Percentiles rank a stretch among this genome's conserved stretches.
These are phyloP conservation scores for Fusarium tjaetaba DNA, from an alignment of 2,329 filamentous ascomycete genomes.

Conservation along the genomic window DNA sequence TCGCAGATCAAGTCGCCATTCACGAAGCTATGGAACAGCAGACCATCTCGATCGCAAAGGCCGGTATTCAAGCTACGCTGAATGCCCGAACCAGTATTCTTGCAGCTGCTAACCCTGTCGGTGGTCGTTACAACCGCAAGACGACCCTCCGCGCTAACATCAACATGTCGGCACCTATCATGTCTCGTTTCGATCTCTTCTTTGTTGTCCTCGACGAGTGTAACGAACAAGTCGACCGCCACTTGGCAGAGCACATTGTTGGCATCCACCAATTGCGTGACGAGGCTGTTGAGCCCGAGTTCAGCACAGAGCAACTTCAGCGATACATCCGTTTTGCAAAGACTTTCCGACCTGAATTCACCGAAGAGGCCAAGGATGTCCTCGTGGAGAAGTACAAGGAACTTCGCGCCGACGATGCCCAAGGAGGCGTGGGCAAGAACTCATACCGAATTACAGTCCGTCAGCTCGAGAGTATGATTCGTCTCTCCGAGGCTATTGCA, in stretches of 20 bases:
- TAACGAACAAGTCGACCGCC: constrained; percentile 89
- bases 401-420: constrained; percentile 89
- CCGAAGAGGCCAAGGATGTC: constrained; percentile 82
- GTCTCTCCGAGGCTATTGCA: constrained; percentile 95
- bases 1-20: constrained; percentile 95
- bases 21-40: constrained; percentile 99
- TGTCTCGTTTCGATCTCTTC: constrained; percentile 99
- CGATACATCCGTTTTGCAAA: constrained; percentile 96
- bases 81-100: constrained; percentile 96
- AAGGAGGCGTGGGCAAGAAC: constrained; percentile 92
- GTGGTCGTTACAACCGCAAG: constrained; percentile 97
- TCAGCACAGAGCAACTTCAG: constrained; percentile 95
- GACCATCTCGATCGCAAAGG: constrained; percentile 98
- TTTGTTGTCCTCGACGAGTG: constrained; percentile 98
- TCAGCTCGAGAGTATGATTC: constrained; percentile 95
- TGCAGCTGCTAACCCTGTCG: constrained; percentile 94
- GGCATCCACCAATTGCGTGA: constrained; percentile 92
- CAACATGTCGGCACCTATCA: constrained; percentile 98
- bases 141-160: constrained; percentile 92
- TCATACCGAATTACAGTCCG: constrained; percentile 97
- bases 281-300: constrained; percentile 89
- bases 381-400: constrained; percentile 97
- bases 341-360: constrained; percentile 94
- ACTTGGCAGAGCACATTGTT: constrained; percentile 94
- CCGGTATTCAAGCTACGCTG: constrained; percentile 95